Evolutionary conservation across 257 asterid species (phyloP), one percentile per base, ranked within the genome.

Genomic region (Penstemon davidsonii): DNA sequence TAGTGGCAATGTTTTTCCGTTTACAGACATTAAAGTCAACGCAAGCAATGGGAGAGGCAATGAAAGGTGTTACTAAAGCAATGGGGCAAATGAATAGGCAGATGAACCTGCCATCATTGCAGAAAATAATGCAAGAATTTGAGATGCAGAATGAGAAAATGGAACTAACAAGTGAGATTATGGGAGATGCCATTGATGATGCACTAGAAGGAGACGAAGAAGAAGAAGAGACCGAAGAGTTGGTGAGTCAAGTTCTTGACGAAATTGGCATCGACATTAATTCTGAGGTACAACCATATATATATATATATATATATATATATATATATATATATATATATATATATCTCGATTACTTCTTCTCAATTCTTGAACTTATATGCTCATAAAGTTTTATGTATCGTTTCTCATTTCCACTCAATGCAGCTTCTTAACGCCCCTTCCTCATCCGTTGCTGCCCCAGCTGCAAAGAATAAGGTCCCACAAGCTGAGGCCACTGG

Each of bases 41-140:
- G 19, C 99, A 93, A 85, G 99, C 99, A 64, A 93, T 93, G 99
- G 97, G 97, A 47, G 99, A 90, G 83, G 99, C 99, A 69, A 93
- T 93, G 99, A 90, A 93, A 81, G 99, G 99, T 5, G 99, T 93
- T 12, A 90, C 97, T 0, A 88, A 90, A 86, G 97, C 99, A 63
- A 93, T 93, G 99, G 99, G 99, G 46, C 96, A 86, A 78, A 93
- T 93, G 99, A 93, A 93, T 68, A 87, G 94, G 81, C 99, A 93
- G 82, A 90, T 93, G 99, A 93, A 93, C 83, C 85, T 93, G 84
- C 99, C 99, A 6, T 82, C 95, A 18, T 74, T 93, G 75, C 99
- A 93, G 83, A 93, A 67, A 80, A 93, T 93, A 83, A 93, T 93
- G 99, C 99, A 88, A 87, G 99, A 93, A 78, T 93, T 93, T 45